Conservation (phyloP, 768 basidiomycete species). For the Xerocomellus amylosporus region DNA sequence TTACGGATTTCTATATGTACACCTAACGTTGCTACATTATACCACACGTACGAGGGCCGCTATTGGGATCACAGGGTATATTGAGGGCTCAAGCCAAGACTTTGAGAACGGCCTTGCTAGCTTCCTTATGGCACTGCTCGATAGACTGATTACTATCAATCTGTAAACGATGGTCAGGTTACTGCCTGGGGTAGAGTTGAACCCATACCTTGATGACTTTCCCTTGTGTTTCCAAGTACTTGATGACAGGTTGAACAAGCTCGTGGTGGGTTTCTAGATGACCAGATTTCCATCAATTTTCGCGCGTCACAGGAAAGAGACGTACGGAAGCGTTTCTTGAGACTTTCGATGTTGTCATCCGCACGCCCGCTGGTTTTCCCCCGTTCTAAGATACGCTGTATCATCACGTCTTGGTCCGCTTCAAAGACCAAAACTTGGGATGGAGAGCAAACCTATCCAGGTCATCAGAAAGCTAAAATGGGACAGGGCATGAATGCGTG, state of each 20-base stretch:
- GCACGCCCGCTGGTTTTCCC: slow-evolving; percentile 93
- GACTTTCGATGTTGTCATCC: slow-evolving; percentile 91
- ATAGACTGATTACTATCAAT: slow-evolving; percentile 66
- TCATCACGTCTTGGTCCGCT: slow-evolving; percentile 87
- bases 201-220: slow-evolving; percentile 75
- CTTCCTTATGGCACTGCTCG: slow-evolving; percentile 67
- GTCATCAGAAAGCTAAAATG: neutral
- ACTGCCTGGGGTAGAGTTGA: neutral
- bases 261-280: slow-evolving; percentile 73
- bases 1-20: slow-evolving; percentile 46
- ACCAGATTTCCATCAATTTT: neutral
- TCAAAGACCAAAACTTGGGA: slow-evolving; percentile 81
- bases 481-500: neutral
- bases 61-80: slow-evolving; percentile 8
- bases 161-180: slow-evolving; percentile 36
- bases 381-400: slow-evolving; percentile 79
- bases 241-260: slow-evolving; percentile 91
- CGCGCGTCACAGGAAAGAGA: slow-evolving; percentile 4
- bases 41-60: neutral
- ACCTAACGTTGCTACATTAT: slow-evolving; percentile 28
- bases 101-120: slow-evolving; percentile 52
- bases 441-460: slow-evolving; percentile 70
- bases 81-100: slow-evolving; percentile 35
- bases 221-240: slow-evolving; percentile 62
- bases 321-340: slow-evolving; percentile 94